Evolutionary conservation across 176 grass and related monocot species (phyloP), one percentile per base, ranked within the genome.

Genomic region (Juncus inflexus): DNA sequence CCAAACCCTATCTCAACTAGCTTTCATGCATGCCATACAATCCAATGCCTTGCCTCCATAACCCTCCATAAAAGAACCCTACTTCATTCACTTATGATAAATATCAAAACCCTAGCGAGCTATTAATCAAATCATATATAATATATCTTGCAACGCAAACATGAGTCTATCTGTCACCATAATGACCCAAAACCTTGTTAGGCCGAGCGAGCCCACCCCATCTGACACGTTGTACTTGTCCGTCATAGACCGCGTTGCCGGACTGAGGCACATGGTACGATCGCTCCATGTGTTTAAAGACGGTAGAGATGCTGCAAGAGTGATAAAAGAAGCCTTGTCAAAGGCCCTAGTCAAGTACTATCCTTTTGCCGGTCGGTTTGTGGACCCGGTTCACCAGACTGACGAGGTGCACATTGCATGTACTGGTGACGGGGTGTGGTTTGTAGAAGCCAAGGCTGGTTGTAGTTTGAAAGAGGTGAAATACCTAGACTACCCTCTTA

Each of bases 351-450:
- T 95, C 60, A 66, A 86, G 42, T 95, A 89, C 82, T 72, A 89
- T 65, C 90, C 90, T 0, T 76, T 95, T 7, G 85, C 90, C 1
- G 90, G 90, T 43, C 42, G 90, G 50, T 95, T 95, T 50, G 65
- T 83, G 40, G 75, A 36, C 10, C 41, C 56, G 1, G 67, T 11
- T 16, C 37, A 12, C 64, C 69, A 50, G n/a, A 74, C 5, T 1
- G 84, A 70, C 2, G 79, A 95, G 76, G 16, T 56, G 60, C 16
- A 35, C 11, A 68, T 89, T 64, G 76, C 40, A 56, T 95, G 90
- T 73, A 89, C 82, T 1, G 86, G 74, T 19, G 77, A 95, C 65
- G 90, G 90, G 8, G 90, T 55, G 51, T 90, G 86, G 83, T 95
- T 95, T 61, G 77, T 81, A 58, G 90, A 90, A 77, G 90, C 86